phyloP scores from a whole-genome alignment of 2,329 filamentous ascomycete species.

The Colletotrichum cuscutae region DNA sequence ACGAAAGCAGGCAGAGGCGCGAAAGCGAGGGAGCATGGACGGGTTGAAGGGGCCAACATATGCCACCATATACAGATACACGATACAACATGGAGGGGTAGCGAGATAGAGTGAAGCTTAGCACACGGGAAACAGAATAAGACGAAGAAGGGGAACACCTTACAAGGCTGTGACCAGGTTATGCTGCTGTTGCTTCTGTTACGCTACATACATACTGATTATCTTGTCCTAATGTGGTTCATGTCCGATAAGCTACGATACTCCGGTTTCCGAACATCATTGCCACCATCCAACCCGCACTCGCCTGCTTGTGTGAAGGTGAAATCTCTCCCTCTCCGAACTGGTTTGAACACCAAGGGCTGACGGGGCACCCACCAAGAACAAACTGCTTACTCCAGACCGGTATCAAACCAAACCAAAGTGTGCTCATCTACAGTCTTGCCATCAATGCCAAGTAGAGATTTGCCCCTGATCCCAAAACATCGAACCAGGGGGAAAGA shows the following conservation, averaged over 20 bases:
- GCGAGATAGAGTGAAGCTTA: not conserved
- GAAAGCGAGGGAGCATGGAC: not conserved
- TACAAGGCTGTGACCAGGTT: not conserved
- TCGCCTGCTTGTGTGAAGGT: no score
- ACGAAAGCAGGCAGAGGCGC: not conserved
- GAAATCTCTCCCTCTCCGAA: not conserved
- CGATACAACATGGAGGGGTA: not conserved
- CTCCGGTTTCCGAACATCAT: not conserved
- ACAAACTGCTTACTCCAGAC: not conserved
- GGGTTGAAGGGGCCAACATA: not conserved
- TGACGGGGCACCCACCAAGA: not conserved
- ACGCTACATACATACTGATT: not conserved
- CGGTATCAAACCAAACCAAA: not conserved
- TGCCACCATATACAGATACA: not conserved
- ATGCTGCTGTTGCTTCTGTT: not conserved
- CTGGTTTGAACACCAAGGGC: not conserved
- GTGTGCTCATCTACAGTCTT: not conserved
- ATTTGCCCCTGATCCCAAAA: constrained; percentile 1
- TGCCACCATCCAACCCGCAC: no score
- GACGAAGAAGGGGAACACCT: not conserved
- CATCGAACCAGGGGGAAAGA: not conserved
- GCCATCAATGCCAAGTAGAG: not conserved
- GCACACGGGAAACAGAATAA: not conserved
- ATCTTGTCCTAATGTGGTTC: not conserved
- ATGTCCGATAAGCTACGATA: not conserved